These are phyloP conservation scores for Fusarium sp. DNA, from an alignment of 2,329 filamentous ascomycete genomes.

Conservation along the genomic window DNA sequence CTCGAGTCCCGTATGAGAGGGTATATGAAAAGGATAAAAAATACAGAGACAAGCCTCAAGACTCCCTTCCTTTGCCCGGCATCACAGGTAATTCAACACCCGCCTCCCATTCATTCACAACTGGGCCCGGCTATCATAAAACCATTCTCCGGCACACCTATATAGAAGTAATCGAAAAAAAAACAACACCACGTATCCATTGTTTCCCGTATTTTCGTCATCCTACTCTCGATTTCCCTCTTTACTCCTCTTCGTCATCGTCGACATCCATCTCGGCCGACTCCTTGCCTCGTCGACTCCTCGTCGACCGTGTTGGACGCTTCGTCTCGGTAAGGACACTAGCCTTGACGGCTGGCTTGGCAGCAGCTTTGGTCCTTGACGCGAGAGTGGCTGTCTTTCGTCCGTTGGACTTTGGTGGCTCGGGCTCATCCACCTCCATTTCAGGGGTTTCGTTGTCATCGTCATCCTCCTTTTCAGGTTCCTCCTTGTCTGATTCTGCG, in stretches of 20 bases:
- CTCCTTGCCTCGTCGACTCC: constrained; percentile 46
- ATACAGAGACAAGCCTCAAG: constrained; percentile 36
- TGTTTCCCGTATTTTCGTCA: constrained; percentile 24
- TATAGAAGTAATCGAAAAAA: constrained; percentile 30
- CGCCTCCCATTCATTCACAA: constrained; percentile 14
- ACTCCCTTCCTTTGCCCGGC: constrained; percentile 34
- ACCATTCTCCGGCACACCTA: constrained; percentile 22
- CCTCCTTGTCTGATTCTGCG: constrained; percentile 22
- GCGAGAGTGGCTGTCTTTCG: constrained; percentile 29
- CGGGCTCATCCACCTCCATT: constrained; percentile 33
- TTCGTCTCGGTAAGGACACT: constrained; percentile 35
- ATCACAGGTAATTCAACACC: constrained; percentile 24
- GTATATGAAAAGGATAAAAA: constrained; percentile 41
- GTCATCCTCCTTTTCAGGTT: constrained; percentile 3
- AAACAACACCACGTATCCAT: constrained; percentile 20
- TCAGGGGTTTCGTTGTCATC: constrained; percentile 29
- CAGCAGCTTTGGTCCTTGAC: constrained; percentile 38
- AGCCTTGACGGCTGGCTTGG: constrained; percentile 43
- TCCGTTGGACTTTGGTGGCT: constrained; percentile 42
- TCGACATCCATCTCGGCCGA: constrained; percentile 50
- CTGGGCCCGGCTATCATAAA: constrained; percentile 12
- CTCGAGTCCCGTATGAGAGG: constrained; percentile 28
- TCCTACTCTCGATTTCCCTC: neutral
- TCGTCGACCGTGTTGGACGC: constrained; percentile 41
- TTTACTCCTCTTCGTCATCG: constrained; percentile 45